phyloP scores from a whole-genome alignment of 768 basidiomycete species.

The Dacryopinax primogenitus region DNA sequence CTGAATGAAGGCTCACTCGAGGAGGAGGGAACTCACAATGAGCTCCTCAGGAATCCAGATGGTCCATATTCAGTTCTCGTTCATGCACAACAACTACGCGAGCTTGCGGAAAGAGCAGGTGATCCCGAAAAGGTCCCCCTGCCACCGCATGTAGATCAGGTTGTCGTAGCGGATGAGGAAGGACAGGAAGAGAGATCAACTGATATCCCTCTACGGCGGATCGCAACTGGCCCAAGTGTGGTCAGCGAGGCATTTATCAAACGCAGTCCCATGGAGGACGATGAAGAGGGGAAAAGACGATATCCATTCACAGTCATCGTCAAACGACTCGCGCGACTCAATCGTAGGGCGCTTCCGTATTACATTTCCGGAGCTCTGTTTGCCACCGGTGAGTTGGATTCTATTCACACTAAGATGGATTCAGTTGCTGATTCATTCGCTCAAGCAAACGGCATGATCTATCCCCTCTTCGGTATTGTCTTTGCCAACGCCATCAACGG shows the following conservation, averaged over 20 bases:
- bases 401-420: too few species aligned
- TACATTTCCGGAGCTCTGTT: conserved; percentile 43
- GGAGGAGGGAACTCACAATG: conserved; percentile 30
- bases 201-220: conserved; percentile 50
- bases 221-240: conserved; percentile 39
- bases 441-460: conserved; percentile 13
- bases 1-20: conserved; percentile 33
- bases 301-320: conserved; percentile 49
- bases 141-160: conserved; percentile 11
- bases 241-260: conserved; percentile 54
- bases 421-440: too few species aligned
- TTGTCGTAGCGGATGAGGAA: conserved; percentile 42
- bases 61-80: conserved; percentile 26
- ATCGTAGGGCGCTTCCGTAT: conserved; percentile 43
- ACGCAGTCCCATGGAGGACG: conserved; percentile 21
- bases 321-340: conserved; percentile 52
- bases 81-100: conserved; percentile 22
- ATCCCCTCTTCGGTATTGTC: conserved; percentile 17
- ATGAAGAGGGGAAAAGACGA: conserved; percentile 19
- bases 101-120: not conserved
- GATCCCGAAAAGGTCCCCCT: conserved; percentile 12
- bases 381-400: conserved; percentile 10
- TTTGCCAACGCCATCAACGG: conserved; percentile 8
- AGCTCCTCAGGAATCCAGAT: conserved; percentile 20
- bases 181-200: too few species aligned